Evolutionary conservation across 1,284 basidiomycete species (phyloP), one percentile per base, ranked within the genome.

Genomic region (Microstroma glucosiphilum): DNA sequence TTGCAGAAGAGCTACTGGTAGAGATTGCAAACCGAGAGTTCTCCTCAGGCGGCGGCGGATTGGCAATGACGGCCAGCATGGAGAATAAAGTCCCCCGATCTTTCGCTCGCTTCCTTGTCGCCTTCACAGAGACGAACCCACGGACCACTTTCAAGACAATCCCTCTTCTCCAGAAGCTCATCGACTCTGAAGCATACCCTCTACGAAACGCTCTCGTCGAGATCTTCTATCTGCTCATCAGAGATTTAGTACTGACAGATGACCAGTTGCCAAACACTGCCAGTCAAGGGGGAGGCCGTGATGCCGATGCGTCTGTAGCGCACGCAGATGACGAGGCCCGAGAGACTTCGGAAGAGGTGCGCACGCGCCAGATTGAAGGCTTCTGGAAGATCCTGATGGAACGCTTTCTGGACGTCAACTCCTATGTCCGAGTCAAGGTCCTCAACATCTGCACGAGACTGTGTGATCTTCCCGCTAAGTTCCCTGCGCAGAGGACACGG

Each of bases 131-230:
- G 69, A 82, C 89, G 17, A 85, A 86, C n/a, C 92, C 93, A 0
- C 83, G 90, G n/a, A 82, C 88, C 3, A 87, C 96, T 1, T 82
- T 92, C 72, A 94, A 94, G 81, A 91, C 96, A 80, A 89, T 98
- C 71, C 87, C 87, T 69, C 81, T 97, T 54, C 81, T 97, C 11
- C 83, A 91, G 30, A 83, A 85, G 23, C 93, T 96, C 75, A 83
- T 96, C 40, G 94, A 98, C 76, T 92, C 90, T 40, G 94, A 98
- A 81, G 91, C 91, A 0, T 96, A 97, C 75, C 91, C 92, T 0
- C 94, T 98, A 87, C 89, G 96, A 42, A 90, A 76, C 49, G 73
- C 78, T 11, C 66, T 80, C 57, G 62, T 79, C 58, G 79, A 80
- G 58, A 72, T 75, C 6, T 75, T 79, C 23, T 78, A 76, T 23